Evolutionary conservation across 257 asterid genomes (phyloP).

Genomic region (Penstemon davidsonii): DNA sequence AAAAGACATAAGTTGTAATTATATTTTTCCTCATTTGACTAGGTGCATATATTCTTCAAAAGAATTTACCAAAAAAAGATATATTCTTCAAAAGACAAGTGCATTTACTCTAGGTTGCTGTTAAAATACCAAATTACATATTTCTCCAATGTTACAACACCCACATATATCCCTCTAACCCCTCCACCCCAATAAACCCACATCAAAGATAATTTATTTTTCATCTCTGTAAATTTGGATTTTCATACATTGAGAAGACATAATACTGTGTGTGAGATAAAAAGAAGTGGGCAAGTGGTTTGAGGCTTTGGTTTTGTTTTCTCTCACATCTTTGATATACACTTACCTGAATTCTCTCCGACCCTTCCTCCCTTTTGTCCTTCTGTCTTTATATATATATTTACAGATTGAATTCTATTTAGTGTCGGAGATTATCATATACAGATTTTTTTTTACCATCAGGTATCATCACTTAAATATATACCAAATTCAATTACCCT

Average conservation of each 20-base stretch:
- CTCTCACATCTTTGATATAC: constrained; percentile 31
- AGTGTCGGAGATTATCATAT: constrained; percentile 15
- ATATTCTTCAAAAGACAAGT: not conserved
- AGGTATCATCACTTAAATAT: not conserved
- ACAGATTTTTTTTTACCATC: constrained; percentile 4
- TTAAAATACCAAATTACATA: not conserved
- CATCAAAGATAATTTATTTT: constrained; percentile 11
- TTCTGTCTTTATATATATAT: not conserved
- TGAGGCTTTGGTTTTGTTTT: constrained; percentile 33
- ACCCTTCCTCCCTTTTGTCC: constrained; percentile 33
- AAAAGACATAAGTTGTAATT: too few species aligned
- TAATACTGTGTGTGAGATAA: constrained; percentile 14
- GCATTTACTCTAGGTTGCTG: not conserved
- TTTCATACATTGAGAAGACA: constrained; percentile 2
- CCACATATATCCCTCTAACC: not conserved
- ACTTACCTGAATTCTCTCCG: constrained; percentile 41
- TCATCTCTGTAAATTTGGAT: constrained; percentile 21
- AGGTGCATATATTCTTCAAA: too few species aligned
- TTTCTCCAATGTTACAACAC: not conserved
- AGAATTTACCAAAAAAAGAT: too few species aligned
- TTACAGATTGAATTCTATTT: not conserved
- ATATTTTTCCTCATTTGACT: too few species aligned
- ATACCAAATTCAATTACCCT: constrained; percentile 42
- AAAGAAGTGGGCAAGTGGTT: constrained; percentile 28
- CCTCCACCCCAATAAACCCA: not conserved